Base-by-base conservation (phyloP, 2,329 filamentous ascomycete genomes). In the Xylaria sp. region DNA sequence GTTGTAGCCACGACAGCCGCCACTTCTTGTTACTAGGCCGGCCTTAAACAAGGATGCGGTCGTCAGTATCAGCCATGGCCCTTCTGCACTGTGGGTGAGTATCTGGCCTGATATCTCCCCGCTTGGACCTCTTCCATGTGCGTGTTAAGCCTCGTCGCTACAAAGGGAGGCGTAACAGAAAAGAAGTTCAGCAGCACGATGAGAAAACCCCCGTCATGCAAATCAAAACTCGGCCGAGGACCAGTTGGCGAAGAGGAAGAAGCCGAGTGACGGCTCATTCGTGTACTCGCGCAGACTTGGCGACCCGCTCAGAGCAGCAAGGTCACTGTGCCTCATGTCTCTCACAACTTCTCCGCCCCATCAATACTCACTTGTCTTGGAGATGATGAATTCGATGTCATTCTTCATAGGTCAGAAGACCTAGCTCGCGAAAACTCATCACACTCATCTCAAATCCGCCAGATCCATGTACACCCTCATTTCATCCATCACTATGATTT, bases 381-480 rank as follows among this genome's bases (percentile, higher is more conserved):
- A 7, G 13, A 62, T 31, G n/a, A 56, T 6, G 39, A 52, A 36
- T 25, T 3, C 18, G 18, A 25, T 18, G 25, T 33, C 25, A 23
- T 20, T 31, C 31, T 1, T n/a, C 18, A 3, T 18, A 20, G 10
- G 15, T n/a, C 36, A 54, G 20, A 39, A 18, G 43, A 28, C 2
- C 51, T 5, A 25, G n/a, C 28, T n/a, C 36, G 36, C 2, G 41
- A 51, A 49, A 23, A 15, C 18, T 25, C 36, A 64, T 48, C 48
- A 23, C 58, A 49, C n/a, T 13, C 23, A 15, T 8, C 28, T 15
- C 54, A 10, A 20, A 18, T 62, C 1, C 15, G 43, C 5, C 60
- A 74, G 43, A 15, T 76, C 56, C 76, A 76, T 63, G 67, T 78
- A 8, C 74, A 74, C 61, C 75, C 76, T 1, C 61, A 60, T 62